Evolutionary conservation across 352 stramenopile species (phyloP).

Genomic region (Phytopythium delawarense): DNA sequence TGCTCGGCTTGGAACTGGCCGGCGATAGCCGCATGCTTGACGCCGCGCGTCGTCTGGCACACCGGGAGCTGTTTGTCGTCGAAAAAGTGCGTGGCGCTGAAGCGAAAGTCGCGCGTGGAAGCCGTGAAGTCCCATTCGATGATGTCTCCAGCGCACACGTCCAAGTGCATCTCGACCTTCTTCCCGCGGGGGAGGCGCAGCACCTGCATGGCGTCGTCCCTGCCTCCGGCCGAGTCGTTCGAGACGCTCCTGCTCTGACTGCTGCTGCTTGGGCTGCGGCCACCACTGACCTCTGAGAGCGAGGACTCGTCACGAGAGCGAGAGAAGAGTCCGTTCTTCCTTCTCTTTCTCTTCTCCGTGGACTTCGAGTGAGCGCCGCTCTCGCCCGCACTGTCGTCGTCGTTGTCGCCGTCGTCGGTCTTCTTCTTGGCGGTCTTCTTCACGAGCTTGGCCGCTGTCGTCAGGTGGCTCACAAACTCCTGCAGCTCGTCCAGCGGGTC

Average conservation of each 20-base stretch:
- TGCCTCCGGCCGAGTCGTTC: neutral
- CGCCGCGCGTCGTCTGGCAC: conserved; percentile 42
- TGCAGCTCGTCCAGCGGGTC: conserved; percentile 53
- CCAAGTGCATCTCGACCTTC: conserved; percentile 78
- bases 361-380: conserved; percentile 5
- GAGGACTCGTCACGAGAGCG: neutral
- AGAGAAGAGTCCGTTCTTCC: neutral
- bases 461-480: conserved; percentile 54
- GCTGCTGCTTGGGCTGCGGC: conserved; percentile 7
- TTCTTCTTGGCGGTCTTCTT: conserved; percentile 14
- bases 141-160: conserved; percentile 58
- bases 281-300: conserved; percentile 4
- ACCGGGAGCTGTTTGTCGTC: conserved; percentile 46
- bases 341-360: neutral
- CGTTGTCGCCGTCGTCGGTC: neutral
- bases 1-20: conserved; percentile 42
- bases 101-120: conserved; percentile 60
- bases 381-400: neutral
- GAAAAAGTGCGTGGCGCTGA: conserved; percentile 53
- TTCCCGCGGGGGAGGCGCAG: conserved; percentile 52
- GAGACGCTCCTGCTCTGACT: neutral
- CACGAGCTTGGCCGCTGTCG: conserved; percentile 23
- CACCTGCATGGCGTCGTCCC: conserved; percentile 16
- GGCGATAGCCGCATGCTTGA: conserved; percentile 61
- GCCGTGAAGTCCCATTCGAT: conserved; percentile 60